Evolutionary conservation across 1,284 basidiomycete species (phyloP).

Genomic region (Xanthoconium separans): DNA sequence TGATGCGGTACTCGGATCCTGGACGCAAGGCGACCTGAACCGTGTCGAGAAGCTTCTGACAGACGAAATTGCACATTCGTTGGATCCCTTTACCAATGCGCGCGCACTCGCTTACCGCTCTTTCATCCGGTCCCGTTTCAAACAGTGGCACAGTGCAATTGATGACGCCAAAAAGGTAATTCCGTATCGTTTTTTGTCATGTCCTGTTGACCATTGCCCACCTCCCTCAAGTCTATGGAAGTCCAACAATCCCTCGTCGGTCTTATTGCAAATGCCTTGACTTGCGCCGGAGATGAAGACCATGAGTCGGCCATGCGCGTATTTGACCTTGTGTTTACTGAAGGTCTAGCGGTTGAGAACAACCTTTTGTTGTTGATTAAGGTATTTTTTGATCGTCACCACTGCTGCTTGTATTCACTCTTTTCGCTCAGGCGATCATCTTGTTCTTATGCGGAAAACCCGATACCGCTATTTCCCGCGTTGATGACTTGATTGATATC

Average conservation of each 20-base stretch:
- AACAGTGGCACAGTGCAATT: neutral
- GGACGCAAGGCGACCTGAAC: neutral
- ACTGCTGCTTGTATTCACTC: neutral
- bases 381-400: neutral
- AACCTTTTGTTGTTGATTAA: conserved; percentile 10
- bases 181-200: neutral
- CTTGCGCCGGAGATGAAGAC: neutral
- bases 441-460: conserved; percentile 1
- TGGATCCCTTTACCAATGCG: neutral
- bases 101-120: conserved; percentile 1
- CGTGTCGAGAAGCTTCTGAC: neutral
- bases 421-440: conserved; percentile 1
- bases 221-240: conserved; percentile 4
- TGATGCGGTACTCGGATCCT: neutral
- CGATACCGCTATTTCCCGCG: neutral
- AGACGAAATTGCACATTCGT: neutral
- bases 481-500: neutral
- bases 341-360: neutral
- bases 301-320: neutral
- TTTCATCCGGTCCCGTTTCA: neutral
- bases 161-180: conserved; percentile 5
- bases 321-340: conserved; percentile 11
- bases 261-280: conserved; percentile 4
- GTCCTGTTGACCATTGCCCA: neutral
- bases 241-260: neutral